phyloP scores from a whole-genome alignment of 2,329 filamentous ascomycete species.

The Neonectria punicea region DNA sequence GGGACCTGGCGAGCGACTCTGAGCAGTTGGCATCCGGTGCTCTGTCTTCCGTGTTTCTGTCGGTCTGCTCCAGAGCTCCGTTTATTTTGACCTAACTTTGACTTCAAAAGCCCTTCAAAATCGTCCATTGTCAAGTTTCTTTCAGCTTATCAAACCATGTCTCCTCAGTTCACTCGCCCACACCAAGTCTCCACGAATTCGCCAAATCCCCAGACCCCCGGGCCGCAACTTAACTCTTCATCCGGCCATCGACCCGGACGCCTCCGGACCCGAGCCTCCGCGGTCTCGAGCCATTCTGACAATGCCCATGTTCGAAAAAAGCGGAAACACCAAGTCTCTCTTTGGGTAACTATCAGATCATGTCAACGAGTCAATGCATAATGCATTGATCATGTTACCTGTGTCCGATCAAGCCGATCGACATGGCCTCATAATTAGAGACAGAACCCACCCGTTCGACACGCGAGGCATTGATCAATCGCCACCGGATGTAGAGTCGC shows the following conservation, averaged over 20 bases:
- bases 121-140: neutral
- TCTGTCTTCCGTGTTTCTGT: neutral
- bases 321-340: neutral
- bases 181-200: neutral
- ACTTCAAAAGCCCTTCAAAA: neutral
- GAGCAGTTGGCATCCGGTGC: neutral
- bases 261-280: neutral
- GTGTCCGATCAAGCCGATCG: neutral
- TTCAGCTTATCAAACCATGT: neutral
- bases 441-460: neutral
- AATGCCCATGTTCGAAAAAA: neutral
- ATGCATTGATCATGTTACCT: neutral
- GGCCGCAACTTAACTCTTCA: neutral
- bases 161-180: neutral
- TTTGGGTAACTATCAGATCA: neutral
- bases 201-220: neutral
- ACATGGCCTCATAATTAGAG: neutral
- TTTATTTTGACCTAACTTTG: neutral
- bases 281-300: neutral
- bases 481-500: neutral
- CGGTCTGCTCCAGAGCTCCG: neutral
- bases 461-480: constrained; percentile 1
- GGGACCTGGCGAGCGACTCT: neutral
- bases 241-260: neutral
- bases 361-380: neutral